Percentiles rank a stretch among this genome's conserved stretches.
Conservation (phyloP, 768 basidiomycete genomes). For the Hebeloma cylindrosporum region DNA sequence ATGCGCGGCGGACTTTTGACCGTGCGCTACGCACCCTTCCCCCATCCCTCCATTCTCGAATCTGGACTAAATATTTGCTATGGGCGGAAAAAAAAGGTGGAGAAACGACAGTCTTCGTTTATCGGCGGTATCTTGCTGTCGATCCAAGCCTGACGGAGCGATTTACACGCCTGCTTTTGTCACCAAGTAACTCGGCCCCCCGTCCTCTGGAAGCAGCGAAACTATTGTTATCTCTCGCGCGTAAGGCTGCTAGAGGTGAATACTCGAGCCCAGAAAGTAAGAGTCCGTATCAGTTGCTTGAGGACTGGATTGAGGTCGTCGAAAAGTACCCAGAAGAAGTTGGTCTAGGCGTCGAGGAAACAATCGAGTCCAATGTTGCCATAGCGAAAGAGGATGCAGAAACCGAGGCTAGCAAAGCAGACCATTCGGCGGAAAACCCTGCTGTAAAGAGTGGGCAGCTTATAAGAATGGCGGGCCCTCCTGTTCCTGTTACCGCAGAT, state of each 20-base stretch:
- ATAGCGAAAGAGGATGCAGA: conserved; percentile 50
- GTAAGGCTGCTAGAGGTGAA: conserved; percentile 79
- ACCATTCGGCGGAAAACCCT: conserved; percentile 30
- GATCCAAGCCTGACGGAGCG: conserved; percentile 82
- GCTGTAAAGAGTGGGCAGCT: conserved; percentile 60
- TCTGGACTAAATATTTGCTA: conserved; percentile 91
- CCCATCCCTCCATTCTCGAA: conserved; percentile 85
- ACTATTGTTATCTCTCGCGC: conserved; percentile 77
- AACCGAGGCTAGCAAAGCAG: conserved; percentile 33
- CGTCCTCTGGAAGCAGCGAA: conserved; percentile 94
- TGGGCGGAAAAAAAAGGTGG: conserved; percentile 90
- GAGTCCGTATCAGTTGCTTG: conserved; percentile 91
- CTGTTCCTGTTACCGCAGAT: conserved; percentile 51
- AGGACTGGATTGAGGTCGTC: conserved; percentile 89
- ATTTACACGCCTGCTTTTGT: conserved; percentile 69
- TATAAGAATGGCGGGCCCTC: conserved; percentile 69
- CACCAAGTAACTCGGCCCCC: conserved; percentile 52
- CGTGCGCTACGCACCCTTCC: conserved; percentile 91
- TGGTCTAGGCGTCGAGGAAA: conserved; percentile 82
- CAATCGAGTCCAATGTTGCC: conserved; percentile 53
- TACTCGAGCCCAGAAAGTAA: conserved; percentile 91
- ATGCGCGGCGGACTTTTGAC: conserved; percentile 93
- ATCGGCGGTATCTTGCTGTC: conserved; percentile 84
- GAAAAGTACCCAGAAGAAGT: conserved; percentile 92
- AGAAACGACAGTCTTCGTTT: conserved; percentile 73